phyloP scores from a whole-genome alignment of 305 asterid species.

The Solanum aculeatissimum region DNA sequence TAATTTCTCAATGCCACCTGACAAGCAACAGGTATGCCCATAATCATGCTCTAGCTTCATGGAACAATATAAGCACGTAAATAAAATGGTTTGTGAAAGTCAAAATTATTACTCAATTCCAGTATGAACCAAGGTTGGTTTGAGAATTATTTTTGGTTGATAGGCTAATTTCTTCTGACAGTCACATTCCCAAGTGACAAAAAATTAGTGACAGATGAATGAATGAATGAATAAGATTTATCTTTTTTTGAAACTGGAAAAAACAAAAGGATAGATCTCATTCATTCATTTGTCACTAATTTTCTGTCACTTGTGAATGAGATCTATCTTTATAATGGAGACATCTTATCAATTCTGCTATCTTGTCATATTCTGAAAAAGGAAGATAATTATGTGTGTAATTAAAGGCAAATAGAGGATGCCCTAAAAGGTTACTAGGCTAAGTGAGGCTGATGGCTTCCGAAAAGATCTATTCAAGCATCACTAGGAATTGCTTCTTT shows the following conservation, averaged over 20 bases:
- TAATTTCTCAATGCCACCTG: slow-evolving; percentile 83
- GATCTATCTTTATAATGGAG: neutral
- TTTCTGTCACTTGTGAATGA: neutral
- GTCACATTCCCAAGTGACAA: neutral
- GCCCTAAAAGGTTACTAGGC: neutral
- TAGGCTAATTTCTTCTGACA: neutral
- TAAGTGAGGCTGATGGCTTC: neutral
- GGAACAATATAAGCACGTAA: neutral
- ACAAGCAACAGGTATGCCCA: slow-evolving; percentile 6
- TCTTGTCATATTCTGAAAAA: neutral
- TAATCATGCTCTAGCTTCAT: neutral
- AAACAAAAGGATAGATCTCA: neutral
- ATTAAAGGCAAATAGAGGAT: neutral
- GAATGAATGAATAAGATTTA: neutral
- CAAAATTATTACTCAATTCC: neutral
- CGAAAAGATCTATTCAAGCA: neutral
- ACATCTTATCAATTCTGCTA: neutral
- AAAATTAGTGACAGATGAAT: neutral
- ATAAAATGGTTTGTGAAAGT: neutral
- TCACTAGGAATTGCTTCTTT: neutral
- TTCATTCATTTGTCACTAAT: neutral
- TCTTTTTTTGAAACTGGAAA: neutral
- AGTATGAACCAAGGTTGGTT: neutral
- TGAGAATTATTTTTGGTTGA: neutral
- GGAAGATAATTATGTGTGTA: neutral